A percentile compares a stretch with the other conserved stretches of the same genome.
These are phyloP conservation scores for Kentomonas sorsogonicus DNA, from an alignment of 208 protist species.

Conservation along the genomic window DNA sequence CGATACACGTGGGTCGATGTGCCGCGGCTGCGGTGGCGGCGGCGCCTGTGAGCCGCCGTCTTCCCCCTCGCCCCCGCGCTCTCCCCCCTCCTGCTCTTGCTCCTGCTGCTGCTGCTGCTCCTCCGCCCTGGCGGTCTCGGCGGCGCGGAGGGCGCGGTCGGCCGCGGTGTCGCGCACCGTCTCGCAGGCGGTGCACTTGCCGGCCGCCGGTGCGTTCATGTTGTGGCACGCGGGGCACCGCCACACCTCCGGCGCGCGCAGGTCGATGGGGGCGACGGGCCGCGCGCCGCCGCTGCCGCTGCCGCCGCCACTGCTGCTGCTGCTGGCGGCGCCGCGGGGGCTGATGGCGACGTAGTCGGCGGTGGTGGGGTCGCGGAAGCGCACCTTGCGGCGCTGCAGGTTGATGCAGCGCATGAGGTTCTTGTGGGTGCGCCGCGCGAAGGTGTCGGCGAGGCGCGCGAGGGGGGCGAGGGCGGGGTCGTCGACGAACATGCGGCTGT, in stretches of 20 bases:
- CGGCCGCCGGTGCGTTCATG: conserved; percentile 47
- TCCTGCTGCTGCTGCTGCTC: neutral
- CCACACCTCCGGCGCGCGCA: conserved; percentile 51
- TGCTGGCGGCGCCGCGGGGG: conserved; percentile 31
- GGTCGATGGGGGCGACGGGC: conserved; percentile 19
- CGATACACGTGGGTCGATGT: neutral
- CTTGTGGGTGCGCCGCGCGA: conserved; percentile 59
- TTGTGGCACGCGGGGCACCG: conserved; percentile 70
- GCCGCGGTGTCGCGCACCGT: conserved; percentile 21
- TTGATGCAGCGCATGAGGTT: conserved; percentile 76
- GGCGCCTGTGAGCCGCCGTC: neutral
- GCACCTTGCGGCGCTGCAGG: conserved; percentile 56
- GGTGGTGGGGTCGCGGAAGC: conserved; percentile 43
- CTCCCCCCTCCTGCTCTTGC: neutral
- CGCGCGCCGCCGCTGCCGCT: neutral
- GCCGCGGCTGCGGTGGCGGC: neutral
- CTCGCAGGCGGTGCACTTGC: conserved; percentile 56
- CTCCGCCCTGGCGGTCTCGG: neutral
- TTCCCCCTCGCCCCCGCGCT: no score
- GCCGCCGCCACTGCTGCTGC: conserved; percentile 7
- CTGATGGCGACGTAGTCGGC: conserved; percentile 68
- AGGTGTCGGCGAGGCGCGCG: conserved; percentile 34
- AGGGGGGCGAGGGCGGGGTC: conserved; percentile 52
- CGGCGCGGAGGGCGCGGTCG: conserved; percentile 2
- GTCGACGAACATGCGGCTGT: conserved; percentile 81